Evolutionary conservation across 305 asterid species (phyloP).

Genomic region (Andrographis paniculata): DNA sequence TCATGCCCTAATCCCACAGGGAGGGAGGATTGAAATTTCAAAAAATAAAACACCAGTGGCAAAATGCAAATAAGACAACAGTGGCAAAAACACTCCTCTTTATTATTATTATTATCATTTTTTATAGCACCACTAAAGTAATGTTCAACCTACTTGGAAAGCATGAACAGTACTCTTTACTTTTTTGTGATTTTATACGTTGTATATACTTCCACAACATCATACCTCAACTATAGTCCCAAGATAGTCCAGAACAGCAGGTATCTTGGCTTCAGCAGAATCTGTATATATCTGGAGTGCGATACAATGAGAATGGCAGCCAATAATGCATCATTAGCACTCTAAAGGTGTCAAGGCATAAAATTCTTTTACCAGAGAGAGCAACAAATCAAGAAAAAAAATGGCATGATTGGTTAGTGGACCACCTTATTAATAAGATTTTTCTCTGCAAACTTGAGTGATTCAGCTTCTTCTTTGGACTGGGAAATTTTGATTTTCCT

Average conservation of each 20-base stretch:
- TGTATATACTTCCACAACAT: too few species aligned
- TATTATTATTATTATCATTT: too few species aligned
- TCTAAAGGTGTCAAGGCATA: background rate
- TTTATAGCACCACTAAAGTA: too few species aligned
- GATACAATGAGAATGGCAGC: slow-evolving; percentile 9
- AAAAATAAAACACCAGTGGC: too few species aligned
- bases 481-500: slow-evolving; percentile 52
- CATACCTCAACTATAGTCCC: slow-evolving; percentile 82
- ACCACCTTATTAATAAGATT: slow-evolving; percentile 75
- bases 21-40: too few species aligned
- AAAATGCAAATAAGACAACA: too few species aligned
- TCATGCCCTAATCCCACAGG: too few species aligned
- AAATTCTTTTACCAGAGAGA: slow-evolving; percentile 2
- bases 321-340: slow-evolving; percentile 9
- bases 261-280: slow-evolving; percentile 86
- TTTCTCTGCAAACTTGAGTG: slow-evolving; percentile 72
- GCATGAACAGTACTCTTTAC: too few species aligned
- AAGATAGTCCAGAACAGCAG: slow-evolving; percentile 90
- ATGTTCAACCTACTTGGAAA: too few species aligned
- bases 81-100: too few species aligned
- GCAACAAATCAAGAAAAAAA: slow-evolving; percentile 5
- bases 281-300: slow-evolving; percentile 61
- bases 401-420: slow-evolving; percentile 1
- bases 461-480: slow-evolving; percentile 79
- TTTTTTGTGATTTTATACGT: too few species aligned